A percentile compares a stretch with the other conserved stretches of the same genome.
Conservation (phyloP, 306 rosid species). For the Aeschynomene evenia region DNA sequence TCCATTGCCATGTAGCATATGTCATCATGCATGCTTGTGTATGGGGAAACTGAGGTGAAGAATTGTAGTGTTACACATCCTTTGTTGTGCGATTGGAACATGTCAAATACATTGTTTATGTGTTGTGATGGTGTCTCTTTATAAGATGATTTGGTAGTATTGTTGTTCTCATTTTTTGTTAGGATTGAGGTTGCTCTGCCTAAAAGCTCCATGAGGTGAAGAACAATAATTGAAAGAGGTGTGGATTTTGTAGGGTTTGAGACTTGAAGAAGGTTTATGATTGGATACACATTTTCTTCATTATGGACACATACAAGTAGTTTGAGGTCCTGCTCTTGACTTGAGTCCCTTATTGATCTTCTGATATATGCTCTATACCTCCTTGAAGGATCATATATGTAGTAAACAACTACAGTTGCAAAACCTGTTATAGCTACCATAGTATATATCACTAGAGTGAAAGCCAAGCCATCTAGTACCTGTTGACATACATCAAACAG, state of each 20-base stretch:
- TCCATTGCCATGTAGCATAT: conserved; percentile 35
- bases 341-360: conserved; percentile 12
- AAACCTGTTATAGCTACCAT: conserved; percentile 23
- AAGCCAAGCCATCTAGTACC: neutral
- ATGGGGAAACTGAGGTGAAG: conserved; percentile 22
- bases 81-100: conserved; percentile 7
- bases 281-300: conserved; percentile 36
- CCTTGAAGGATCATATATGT: conserved; percentile 37
- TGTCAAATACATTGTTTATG: conserved; percentile 29
- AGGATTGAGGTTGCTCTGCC: conserved; percentile 21
- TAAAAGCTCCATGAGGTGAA: conserved; percentile 29
- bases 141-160: neutral
- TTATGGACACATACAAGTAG: conserved; percentile 28
- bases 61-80: conserved; percentile 6
- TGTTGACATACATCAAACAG: conserved; percentile 1
- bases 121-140: neutral
- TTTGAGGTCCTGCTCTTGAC: conserved; percentile 1
- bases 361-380: conserved; percentile 17
- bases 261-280: conserved; percentile 32
- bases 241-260: conserved; percentile 23
- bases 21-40: conserved; percentile 32
- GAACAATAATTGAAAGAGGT: conserved; percentile 19
- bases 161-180: neutral
- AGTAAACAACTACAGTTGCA: conserved; percentile 1
- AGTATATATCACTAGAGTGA: conserved; percentile 21